Conservation (phyloP, 306 rosid genomes). For the Lathyrus sativus region DNA sequence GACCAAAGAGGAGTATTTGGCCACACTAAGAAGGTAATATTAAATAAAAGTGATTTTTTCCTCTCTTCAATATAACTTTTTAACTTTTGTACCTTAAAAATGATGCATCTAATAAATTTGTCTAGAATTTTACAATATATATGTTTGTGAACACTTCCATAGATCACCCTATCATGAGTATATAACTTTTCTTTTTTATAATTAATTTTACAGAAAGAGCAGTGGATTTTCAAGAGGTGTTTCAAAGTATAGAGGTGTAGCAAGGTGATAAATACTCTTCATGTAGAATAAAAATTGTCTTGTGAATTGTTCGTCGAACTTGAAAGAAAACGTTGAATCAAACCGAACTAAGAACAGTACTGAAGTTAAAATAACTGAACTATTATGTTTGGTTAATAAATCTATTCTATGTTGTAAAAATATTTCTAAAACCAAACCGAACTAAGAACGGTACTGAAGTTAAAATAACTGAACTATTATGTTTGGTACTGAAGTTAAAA, state of each 20-base stretch:
- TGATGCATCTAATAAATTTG: too few species aligned
- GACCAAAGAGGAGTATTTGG: conserved; percentile 84
- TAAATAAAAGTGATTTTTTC: not conserved
- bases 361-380: too few species aligned
- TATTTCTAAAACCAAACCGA: too few species aligned
- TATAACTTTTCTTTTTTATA: not conserved
- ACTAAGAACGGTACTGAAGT: too few species aligned
- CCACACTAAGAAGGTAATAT: conserved; percentile 71
- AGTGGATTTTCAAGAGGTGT: conserved; percentile 97
- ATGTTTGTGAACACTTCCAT: too few species aligned
- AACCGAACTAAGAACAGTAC: too few species aligned
- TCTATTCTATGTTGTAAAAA: too few species aligned
- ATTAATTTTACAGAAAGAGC: conserved; percentile 60
- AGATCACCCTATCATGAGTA: not conserved
- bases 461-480: too few species aligned
- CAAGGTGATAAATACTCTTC: conserved; percentile 56
- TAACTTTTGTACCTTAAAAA: not conserved
- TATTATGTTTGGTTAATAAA: too few species aligned
- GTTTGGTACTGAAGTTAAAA: too few species aligned
- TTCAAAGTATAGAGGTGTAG: conserved; percentile 88
- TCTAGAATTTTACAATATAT: too few species aligned
- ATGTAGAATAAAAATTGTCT: conserved; percentile 8
- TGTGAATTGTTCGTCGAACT: not conserved
- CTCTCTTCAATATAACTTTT: not conserved
- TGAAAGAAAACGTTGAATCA: too few species aligned